Conservation (phyloP, 805 yeast genomes). For the Candida pseudoglaebosa region DNA sequence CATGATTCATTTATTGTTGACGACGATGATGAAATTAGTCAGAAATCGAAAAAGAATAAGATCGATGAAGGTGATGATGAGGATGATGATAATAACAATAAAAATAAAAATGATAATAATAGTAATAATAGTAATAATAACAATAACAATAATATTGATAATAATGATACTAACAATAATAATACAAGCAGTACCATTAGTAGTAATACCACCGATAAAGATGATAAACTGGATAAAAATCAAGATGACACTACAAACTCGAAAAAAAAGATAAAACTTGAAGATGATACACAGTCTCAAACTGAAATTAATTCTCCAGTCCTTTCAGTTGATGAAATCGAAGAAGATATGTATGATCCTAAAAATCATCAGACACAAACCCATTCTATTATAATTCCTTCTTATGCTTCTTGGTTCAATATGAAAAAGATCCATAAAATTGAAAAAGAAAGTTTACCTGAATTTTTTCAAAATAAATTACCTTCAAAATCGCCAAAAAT, state of each 20-base stretch:
- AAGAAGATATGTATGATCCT: slow-evolving; percentile 13
- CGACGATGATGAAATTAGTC: slow-evolving; percentile 1
- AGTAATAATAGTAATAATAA: no score
- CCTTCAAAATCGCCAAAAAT: slow-evolving; percentile 77
- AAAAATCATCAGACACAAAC: slow-evolving; percentile 49
- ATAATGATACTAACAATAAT: no score
- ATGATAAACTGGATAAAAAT: background rate
- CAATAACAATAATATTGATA: no score
- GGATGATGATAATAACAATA: background rate
- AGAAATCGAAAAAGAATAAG: slow-evolving; percentile 1
- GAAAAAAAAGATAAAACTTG: slow-evolving; percentile 7
- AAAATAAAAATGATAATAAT: no score
- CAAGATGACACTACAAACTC: slow-evolving; percentile 2
- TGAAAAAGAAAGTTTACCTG: slow-evolving; percentile 82
- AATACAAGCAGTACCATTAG: no score
- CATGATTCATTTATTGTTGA: slow-evolving; percentile 4
- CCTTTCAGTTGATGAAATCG: slow-evolving; percentile 9
- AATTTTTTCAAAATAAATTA: slow-evolving; percentile 72
- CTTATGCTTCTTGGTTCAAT: slow-evolving; percentile 84
- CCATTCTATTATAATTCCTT: slow-evolving; percentile 80
- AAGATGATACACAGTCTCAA: slow-evolving; percentile 2
- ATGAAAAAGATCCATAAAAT: slow-evolving; percentile 68
- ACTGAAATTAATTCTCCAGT: slow-evolving; percentile 1
- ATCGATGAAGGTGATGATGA: slow-evolving; percentile 1
- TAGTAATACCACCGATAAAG: no score